These are phyloP conservation scores for Fusarium heterosporum DNA, from an alignment of 2,329 filamentous ascomycete species.

Conservation along the genomic window DNA sequence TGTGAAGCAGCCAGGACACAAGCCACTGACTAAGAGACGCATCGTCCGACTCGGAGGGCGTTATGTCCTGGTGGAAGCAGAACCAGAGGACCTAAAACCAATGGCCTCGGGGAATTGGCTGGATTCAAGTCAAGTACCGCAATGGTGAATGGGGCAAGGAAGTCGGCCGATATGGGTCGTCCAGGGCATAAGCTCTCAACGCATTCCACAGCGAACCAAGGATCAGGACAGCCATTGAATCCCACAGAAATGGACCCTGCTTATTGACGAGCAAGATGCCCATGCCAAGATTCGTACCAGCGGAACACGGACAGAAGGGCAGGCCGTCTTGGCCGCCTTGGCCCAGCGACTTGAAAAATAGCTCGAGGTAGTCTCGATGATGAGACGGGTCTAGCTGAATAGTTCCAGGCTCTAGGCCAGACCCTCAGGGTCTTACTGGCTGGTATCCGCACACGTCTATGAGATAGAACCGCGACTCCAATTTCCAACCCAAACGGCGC, in stretches of 20 bases:
- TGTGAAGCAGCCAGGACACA: conserved; percentile 31
- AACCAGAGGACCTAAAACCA: conserved; percentile 5
- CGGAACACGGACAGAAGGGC: background rate
- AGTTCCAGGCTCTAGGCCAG: conserved; percentile 16
- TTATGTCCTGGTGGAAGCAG: conserved; percentile 1
- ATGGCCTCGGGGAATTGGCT: conserved; percentile 10
- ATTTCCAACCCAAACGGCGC: conserved; percentile 2
- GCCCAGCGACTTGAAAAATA: conserved; percentile 5
- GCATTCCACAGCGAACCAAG: conserved; percentile 33
- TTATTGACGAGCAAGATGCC: background rate
- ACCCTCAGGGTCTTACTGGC: conserved; percentile 10
- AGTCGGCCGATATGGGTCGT: conserved; percentile 9
- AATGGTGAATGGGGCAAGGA: conserved; percentile 2
- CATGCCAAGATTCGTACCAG: conserved; percentile 19
- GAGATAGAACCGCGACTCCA: conserved; percentile 16
- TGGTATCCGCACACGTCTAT: background rate
- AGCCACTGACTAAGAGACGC: conserved; percentile 27
- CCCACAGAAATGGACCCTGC: conserved; percentile 10
- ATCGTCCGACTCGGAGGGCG: background rate
- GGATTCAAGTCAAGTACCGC: conserved; percentile 3
- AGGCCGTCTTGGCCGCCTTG: conserved; percentile 4
- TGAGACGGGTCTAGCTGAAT: conserved; percentile 15
- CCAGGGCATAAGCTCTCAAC: conserved; percentile 9
- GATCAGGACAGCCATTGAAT: conserved; percentile 11
- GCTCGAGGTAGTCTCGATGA: conserved; percentile 9